Evolutionary conservation across 2,329 filamentous ascomycete species (phyloP).

Genomic region (Nannizziopsis barbatae): DNA sequence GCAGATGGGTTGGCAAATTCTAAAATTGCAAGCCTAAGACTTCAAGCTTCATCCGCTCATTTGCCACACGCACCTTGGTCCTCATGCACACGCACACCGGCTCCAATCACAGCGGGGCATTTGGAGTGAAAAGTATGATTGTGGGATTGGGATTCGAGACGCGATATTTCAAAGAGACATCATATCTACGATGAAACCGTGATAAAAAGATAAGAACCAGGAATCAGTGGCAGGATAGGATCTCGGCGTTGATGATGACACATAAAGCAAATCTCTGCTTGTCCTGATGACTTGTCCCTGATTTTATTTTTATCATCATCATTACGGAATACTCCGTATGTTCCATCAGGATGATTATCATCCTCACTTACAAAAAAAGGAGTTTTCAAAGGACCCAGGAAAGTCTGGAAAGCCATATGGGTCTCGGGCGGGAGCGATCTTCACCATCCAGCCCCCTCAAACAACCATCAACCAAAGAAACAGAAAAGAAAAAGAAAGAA

Average conservation of each 20-base stretch:
- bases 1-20: conserved; percentile 9
- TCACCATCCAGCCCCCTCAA: neutral
- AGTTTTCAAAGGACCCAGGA: neutral
- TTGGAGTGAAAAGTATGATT: no score
- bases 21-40: conserved; percentile 1
- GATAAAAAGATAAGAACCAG: neutral
- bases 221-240: neutral
- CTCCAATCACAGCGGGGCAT: no score
- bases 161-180: no score
- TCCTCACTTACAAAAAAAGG: no score
- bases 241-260: no score
- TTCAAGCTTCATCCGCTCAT: neutral
- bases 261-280: neutral
- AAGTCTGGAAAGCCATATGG: neutral
- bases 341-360: no score
- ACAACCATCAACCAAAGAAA: conserved; percentile 3
- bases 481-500: conserved; percentile 15
- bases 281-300: no score
- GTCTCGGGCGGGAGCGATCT: conserved; percentile 10
- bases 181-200: no score
- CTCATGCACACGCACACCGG: neutral
- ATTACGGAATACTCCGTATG: no score
- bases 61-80: neutral
- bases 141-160: no score
- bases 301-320: no score